A percentile compares a stretch with the other conserved stretches of the same genome.
phyloP scores from a whole-genome alignment of 306 rosid genomes.

The Malus orientalis region DNA sequence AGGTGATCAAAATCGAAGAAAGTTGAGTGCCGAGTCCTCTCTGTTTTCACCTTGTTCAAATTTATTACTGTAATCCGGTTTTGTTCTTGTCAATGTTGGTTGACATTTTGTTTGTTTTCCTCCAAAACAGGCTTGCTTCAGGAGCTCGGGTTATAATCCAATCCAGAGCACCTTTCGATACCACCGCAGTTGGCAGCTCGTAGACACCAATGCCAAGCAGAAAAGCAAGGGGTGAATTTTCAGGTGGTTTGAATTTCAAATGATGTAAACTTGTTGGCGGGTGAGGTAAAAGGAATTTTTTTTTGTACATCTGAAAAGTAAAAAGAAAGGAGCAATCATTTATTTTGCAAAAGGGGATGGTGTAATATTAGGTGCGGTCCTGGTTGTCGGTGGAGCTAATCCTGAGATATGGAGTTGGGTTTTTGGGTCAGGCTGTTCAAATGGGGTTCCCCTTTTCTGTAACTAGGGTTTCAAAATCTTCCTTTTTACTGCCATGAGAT shows the following conservation, averaged over 20 bases:
- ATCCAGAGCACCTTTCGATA: constrained; percentile 39
- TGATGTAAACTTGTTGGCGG: constrained; percentile 25
- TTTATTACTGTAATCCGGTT: background rate
- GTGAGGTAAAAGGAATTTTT: constrained; percentile 11
- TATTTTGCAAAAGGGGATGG: constrained; percentile 23
- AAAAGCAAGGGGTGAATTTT: constrained; percentile 1
- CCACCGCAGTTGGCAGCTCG: constrained; percentile 26
- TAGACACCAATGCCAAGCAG: constrained; percentile 6
- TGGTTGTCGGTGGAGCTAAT: constrained; percentile 29
- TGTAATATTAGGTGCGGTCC: constrained; percentile 38
- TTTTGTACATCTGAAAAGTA: constrained; percentile 31
- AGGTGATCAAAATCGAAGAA: constrained; percentile 80
- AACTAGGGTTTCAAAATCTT: constrained; percentile 4
- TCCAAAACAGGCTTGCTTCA: constrained; percentile 79
- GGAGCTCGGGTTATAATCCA: constrained; percentile 95
- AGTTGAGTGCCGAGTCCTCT: constrained; percentile 56
- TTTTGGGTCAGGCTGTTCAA: constrained; percentile 19
- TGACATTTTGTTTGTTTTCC: constrained; percentile 31
- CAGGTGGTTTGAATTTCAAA: constrained; percentile 34
- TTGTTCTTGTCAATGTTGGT: constrained; percentile 10
- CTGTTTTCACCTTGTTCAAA: constrained; percentile 8
- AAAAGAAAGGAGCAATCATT: constrained; percentile 21
- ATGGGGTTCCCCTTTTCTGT: constrained; percentile 18
- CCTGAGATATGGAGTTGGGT: constrained; percentile 20
- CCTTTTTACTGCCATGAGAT: constrained; percentile 17